phyloP scores from a whole-genome alignment of 2,329 filamentous ascomycete genomes.

The Pseudogymnoascus sp. region DNA sequence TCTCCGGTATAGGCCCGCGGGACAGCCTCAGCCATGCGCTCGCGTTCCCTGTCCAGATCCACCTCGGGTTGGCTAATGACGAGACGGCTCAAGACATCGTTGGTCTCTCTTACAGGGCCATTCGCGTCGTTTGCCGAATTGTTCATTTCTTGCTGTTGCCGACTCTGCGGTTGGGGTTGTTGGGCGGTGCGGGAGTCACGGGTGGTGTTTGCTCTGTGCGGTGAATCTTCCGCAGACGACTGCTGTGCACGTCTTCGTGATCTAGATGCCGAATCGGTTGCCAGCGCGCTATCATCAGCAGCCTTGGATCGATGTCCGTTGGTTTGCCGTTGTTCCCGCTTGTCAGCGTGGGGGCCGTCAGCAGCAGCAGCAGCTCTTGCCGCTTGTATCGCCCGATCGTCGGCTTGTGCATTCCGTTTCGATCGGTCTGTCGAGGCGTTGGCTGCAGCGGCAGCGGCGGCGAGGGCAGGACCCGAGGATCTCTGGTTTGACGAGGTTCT shows the following conservation, averaged over 20 bases:
- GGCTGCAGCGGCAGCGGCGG: constrained; percentile 28
- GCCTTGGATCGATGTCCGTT: constrained; percentile 31
- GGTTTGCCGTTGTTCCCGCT: constrained; percentile 34
- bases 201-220: constrained; percentile 33
- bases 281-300: constrained; percentile 23
- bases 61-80: constrained; percentile 68
- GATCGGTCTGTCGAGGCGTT: constrained; percentile 14
- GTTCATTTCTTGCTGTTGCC: constrained; percentile 26
- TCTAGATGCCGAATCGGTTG: constrained; percentile 30
- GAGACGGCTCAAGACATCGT: constrained; percentile 69
- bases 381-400: constrained; percentile 26
- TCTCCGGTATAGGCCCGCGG: constrained; percentile 16
- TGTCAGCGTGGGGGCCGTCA: constrained; percentile 25
- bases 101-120: constrained; percentile 64
- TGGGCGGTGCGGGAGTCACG: constrained; percentile 31
- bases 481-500: constrained; percentile 70
- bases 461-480: constrained; percentile 27
- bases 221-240: constrained; percentile 34
- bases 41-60: constrained; percentile 63
- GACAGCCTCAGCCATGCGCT: constrained; percentile 55
- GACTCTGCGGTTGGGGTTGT: constrained; percentile 21
- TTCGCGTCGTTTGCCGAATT: constrained; percentile 37
- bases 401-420: constrained; percentile 22
- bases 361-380: constrained; percentile 19
- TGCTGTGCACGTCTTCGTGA: constrained; percentile 39